Percentiles rank a stretch among this genome's conserved stretches.
phyloP scores from a whole-genome alignment of 805 yeast genomes.

The Barnettozyma californica region DNA sequence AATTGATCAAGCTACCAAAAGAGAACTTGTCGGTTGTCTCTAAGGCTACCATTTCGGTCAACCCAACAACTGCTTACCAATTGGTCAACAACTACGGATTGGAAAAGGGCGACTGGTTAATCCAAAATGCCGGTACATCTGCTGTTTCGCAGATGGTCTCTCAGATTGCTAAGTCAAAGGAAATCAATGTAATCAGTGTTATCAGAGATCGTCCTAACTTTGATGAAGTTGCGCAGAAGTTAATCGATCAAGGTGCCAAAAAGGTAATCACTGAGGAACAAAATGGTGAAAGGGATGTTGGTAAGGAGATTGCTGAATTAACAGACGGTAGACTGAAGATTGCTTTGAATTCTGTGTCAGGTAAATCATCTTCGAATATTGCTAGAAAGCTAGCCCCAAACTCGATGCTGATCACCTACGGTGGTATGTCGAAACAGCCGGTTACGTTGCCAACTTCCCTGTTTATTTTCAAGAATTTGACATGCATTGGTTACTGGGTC shows the following conservation, averaged over 20 bases:
- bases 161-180: constrained; percentile 76
- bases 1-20: constrained; percentile 49
- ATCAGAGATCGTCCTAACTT: constrained; percentile 82
- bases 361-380: constrained; percentile 72
- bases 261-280: constrained; percentile 84
- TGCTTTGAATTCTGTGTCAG: constrained; percentile 93
- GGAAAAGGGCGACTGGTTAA: constrained; percentile 67
- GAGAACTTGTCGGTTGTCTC: constrained; percentile 44
- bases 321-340: constrained; percentile 53
- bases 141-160: constrained; percentile 91
- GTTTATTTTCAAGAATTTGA: constrained; percentile 84
- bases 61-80: constrained; percentile 89
- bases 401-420: constrained; percentile 84
- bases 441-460: constrained; percentile 82
- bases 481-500: constrained; percentile 91
- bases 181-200: constrained; percentile 79
- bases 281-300: constrained; percentile 63
- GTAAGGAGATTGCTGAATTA: constrained; percentile 51
- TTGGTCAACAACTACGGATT: constrained; percentile 64
- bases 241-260: constrained; percentile 72
- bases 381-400: constrained; percentile 75
- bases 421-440: constrained; percentile 97
- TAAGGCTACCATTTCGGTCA: constrained; percentile 88
- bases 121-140: constrained; percentile 95
- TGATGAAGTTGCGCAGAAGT: constrained; percentile 50